Evolutionary conservation across 164 flowering plant species (phyloP).

Genomic region (Macadamia integrifolia): DNA sequence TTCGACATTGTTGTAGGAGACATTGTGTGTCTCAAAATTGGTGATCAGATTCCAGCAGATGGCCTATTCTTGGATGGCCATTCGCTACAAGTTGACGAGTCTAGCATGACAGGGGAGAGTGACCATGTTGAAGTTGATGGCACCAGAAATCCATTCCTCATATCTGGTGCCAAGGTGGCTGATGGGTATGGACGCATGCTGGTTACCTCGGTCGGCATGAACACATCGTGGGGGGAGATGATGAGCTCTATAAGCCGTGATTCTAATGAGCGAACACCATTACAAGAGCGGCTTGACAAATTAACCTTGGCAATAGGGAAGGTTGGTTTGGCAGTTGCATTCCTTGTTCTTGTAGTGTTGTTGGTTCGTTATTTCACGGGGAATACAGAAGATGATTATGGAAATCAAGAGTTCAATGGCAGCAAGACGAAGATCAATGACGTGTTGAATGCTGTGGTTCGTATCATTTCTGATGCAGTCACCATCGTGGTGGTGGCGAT

Average conservation of each 20-base stretch:
- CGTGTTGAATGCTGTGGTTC: slow-evolving; percentile 38
- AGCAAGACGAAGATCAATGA: slow-evolving; percentile 30
- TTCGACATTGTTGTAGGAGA: slow-evolving; percentile 58
- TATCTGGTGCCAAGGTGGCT: slow-evolving; percentile 60
- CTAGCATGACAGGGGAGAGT: slow-evolving; percentile 76
- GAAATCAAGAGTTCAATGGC: slow-evolving; percentile 32
- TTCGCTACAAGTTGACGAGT: slow-evolving; percentile 60
- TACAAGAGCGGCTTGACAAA: slow-evolving; percentile 52
- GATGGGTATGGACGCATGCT: slow-evolving; percentile 64
- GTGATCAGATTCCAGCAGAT: slow-evolving; percentile 73
- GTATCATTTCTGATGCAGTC: slow-evolving; percentile 55
- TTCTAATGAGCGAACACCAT: slow-evolving; percentile 44
- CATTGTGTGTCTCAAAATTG: slow-evolving; percentile 47
- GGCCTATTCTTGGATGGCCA: slow-evolving; percentile 57
- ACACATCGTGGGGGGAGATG: slow-evolving; percentile 66
- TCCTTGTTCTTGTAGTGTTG: slow-evolving; percentile 52
- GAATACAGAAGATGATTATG: slow-evolving; percentile 37
- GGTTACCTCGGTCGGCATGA: slow-evolving; percentile 57
- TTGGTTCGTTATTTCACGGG: slow-evolving; percentile 65
- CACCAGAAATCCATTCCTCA: slow-evolving; percentile 40
- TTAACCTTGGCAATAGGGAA: slow-evolving; percentile 63
- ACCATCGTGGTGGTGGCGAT: slow-evolving; percentile 80
- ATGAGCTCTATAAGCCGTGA: slow-evolving; percentile 50
- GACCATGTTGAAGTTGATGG: slow-evolving; percentile 48
- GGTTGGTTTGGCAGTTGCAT: slow-evolving; percentile 65